These are phyloP conservation scores for Alternaria dauci DNA, from an alignment of 2,329 filamentous ascomycete species.

Conservation along the genomic window DNA sequence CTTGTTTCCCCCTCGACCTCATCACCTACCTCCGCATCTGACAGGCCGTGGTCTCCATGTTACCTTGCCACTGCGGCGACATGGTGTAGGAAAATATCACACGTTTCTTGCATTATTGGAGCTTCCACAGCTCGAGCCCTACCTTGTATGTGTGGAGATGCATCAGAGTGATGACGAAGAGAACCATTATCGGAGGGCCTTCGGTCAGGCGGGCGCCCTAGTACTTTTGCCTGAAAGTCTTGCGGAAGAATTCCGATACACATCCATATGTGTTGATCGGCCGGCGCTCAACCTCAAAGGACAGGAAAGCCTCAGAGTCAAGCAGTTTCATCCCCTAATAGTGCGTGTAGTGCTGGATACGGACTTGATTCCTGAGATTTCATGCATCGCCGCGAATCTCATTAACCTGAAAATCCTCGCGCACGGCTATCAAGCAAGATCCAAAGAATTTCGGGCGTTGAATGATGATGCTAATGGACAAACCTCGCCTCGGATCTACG, in stretches of 20 bases:
- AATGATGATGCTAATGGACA: no score
- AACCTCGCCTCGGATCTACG: no score
- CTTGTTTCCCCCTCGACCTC: background rate
- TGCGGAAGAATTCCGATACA: background rate
- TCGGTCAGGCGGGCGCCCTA: background rate
- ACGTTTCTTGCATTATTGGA: no score
- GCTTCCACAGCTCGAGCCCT: background rate
- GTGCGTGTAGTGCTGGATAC: background rate
- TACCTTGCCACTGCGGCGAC: background rate
- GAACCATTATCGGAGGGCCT: background rate
- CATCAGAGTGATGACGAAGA: accelerated
- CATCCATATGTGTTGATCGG: background rate
- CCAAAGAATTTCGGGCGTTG: no score
- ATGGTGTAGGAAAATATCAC: no score
- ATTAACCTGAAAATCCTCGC: background rate
- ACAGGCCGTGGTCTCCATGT: background rate
- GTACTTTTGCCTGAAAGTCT: background rate
- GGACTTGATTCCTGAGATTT: background rate
- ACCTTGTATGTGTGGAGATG: background rate
- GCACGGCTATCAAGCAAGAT: background rate
- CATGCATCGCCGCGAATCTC: background rate
- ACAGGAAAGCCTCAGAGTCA: no score
- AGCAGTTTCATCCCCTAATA: background rate
- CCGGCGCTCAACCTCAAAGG: background rate
- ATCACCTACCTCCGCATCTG: background rate